Conservation (phyloP, 2,329 filamentous ascomycete genomes). For the Fusarium citri region DNA sequence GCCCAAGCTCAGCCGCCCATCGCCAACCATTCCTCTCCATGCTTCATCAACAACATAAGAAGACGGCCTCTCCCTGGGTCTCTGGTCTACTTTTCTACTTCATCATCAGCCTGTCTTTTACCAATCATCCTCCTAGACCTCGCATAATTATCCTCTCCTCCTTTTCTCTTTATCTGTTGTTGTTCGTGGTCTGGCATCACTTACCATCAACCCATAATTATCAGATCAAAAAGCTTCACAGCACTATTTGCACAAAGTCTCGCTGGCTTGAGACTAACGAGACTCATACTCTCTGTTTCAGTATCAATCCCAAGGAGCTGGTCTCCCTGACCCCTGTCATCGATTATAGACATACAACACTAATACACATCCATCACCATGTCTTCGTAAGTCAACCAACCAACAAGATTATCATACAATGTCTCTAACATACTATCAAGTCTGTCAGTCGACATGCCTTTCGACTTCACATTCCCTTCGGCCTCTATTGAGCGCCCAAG, state of each 20-base stretch:
- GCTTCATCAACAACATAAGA: slow-evolving; percentile 42
- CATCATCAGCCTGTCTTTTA: slow-evolving; percentile 43
- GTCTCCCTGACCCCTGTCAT: slow-evolving; percentile 38
- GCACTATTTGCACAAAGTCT: slow-evolving; percentile 15
- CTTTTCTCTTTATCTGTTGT: slow-evolving; percentile 8
- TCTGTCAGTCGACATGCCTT: slow-evolving; percentile 72
- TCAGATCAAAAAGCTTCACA: slow-evolving; percentile 38
- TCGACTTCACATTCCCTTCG: slow-evolving; percentile 68
- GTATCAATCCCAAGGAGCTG: slow-evolving; percentile 36
- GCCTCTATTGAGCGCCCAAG: slow-evolving; percentile 49
- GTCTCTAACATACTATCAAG: slow-evolving; percentile 51
- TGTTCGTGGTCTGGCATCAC: slow-evolving; percentile 41
- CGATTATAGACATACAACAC: slow-evolving; percentile 34
- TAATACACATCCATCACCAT: slow-evolving; percentile 44
- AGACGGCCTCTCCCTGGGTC: slow-evolving; percentile 47
- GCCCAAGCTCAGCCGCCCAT: slow-evolving; percentile 30
- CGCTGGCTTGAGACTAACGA: slow-evolving; percentile 15
- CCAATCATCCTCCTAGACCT: slow-evolving; percentile 38
- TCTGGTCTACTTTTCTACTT: slow-evolving; percentile 20
- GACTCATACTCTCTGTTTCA: slow-evolving; percentile 26
- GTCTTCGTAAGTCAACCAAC: slow-evolving; percentile 51
- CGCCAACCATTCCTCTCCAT: slow-evolving; percentile 38
- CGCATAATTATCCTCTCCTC: slow-evolving; percentile 9
- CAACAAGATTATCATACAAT: slow-evolving; percentile 2
- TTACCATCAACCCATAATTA: slow-evolving; percentile 13